Percentiles rank a stretch among this genome's conserved stretches.
phyloP scores from a whole-genome alignment of 2,329 filamentous ascomycete species.

The Neofusicoccum kwambonambiense region DNA sequence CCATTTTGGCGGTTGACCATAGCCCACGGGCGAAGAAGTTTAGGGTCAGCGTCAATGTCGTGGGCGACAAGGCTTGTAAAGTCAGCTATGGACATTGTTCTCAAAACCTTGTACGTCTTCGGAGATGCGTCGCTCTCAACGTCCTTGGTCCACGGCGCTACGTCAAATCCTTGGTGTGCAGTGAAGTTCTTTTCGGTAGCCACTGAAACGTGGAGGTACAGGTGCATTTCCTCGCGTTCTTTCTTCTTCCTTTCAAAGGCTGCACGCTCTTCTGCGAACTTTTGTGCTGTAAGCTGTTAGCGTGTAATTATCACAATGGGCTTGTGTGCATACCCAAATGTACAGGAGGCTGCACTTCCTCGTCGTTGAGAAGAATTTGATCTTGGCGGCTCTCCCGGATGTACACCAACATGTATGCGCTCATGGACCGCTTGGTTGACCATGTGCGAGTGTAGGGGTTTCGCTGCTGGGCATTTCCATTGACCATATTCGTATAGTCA shows the following conservation, averaged over 20 bases:
- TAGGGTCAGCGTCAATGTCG: conserved; percentile 66
- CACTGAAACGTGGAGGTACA: conserved; percentile 83
- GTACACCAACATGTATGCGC: conserved; percentile 99
- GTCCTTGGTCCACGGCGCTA: conserved; percentile 59
- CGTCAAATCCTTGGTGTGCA: conserved; percentile 78
- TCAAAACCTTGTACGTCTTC: conserved; percentile 69
- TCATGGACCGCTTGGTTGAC: conserved; percentile 70
- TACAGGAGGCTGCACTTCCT: conserved; percentile 73
- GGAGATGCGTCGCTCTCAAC: conserved; percentile 69
- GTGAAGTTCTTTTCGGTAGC: conserved; percentile 80
- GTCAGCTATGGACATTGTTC: conserved; percentile 72
- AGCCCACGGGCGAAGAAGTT: conserved; percentile 79
- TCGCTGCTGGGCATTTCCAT: conserved; percentile 57
- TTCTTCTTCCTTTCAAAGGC: conserved; percentile 74
- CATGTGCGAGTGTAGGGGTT: conserved; percentile 65
- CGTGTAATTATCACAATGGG: neutral
- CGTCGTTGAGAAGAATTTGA: conserved; percentile 73
- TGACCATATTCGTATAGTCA: conserved; percentile 63
- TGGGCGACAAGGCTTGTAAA: conserved; percentile 69
- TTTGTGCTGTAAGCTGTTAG: conserved; percentile 55
- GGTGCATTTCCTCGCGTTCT: conserved; percentile 89
- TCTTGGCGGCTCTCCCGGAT: conserved; percentile 85
- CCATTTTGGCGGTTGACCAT: conserved; percentile 99
- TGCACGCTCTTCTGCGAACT: conserved; percentile 78
- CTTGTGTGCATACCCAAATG: conserved; percentile 67